Conservation (phyloP, 73 alveolate genomes). For the Symbiodinium pilosum region DNA sequence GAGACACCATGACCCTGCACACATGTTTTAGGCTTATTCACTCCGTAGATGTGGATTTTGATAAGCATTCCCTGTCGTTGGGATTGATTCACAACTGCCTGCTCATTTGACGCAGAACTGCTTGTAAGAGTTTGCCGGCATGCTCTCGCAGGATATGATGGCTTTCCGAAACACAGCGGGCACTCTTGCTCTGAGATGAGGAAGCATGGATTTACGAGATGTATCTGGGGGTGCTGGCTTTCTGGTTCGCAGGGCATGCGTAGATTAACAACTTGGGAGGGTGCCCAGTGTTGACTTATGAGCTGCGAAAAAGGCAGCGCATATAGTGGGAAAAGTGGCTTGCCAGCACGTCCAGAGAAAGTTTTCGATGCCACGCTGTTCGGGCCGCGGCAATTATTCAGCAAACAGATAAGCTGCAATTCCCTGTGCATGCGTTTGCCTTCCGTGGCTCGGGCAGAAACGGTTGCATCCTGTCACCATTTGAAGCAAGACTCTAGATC, state of each 20-base stretch:
- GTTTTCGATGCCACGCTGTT: too few relatives aligned
- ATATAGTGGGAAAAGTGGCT: neutral
- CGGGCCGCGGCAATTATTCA: too few relatives aligned
- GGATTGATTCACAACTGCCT: neutral
- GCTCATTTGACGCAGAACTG: neutral
- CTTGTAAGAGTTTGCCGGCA: neutral
- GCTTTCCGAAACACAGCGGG: slow-evolving; percentile 65
- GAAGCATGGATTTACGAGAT: neutral
- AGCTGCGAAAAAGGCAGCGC: neutral
- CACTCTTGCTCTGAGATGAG: slow-evolving; percentile 27
- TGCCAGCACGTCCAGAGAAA: neutral
- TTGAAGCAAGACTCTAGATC: too few relatives aligned
- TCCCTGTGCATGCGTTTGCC: too few relatives aligned
- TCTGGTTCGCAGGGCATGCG: too few relatives aligned
- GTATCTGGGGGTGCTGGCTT: too few relatives aligned
- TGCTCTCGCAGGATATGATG: slow-evolving; percentile 55
- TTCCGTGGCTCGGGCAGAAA: too few relatives aligned
- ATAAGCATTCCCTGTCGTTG: neutral
- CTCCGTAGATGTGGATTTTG: neutral
- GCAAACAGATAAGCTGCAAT: too few relatives aligned
- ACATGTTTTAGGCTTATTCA: too few relatives aligned
- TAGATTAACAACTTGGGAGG: neutral
- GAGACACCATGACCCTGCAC: too few relatives aligned
- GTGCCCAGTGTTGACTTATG: neutral
- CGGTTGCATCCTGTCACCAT: too few relatives aligned